These are phyloP conservation scores for Tetracladium setigerum DNA, from an alignment of 495 filamentous ascomycete genomes.

Conservation along the genomic window DNA sequence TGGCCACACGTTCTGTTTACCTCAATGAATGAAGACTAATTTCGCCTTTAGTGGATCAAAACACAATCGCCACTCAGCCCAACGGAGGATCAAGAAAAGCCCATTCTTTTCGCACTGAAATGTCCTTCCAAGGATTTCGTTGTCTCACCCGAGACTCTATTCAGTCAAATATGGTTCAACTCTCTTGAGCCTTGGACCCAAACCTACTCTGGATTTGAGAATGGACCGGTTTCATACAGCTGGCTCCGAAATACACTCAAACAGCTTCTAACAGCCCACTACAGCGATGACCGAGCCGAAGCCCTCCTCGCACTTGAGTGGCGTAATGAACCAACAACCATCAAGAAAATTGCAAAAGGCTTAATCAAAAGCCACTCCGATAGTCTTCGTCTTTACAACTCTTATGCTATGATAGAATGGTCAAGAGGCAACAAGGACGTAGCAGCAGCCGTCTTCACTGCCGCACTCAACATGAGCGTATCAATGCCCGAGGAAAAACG, in stretches of 20 bases:
- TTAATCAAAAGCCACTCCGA: conserved; percentile 61
- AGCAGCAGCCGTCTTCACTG: conserved; percentile 57
- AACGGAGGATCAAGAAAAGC: too few species aligned
- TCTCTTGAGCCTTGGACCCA: conserved; percentile 4
- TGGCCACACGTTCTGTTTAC: too few species aligned
- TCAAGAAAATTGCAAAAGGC: conserved; percentile 63
- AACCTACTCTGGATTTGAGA: not conserved
- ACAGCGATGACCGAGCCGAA: conserved; percentile 52
- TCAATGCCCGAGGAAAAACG: conserved; percentile 24
- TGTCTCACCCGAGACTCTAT: conserved; percentile 9
- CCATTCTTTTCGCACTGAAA: not conserved
- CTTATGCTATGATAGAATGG: conserved; percentile 67
- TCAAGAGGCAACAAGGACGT: conserved; percentile 43
- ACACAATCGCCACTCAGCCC: too few species aligned
- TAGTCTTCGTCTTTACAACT: conserved; percentile 66
- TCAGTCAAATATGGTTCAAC: conserved; percentile 2
- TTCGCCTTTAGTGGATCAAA: too few species aligned
- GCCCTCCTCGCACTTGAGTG: conserved; percentile 67
- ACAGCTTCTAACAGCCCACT: conserved; percentile 36
- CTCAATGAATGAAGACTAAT: too few species aligned
- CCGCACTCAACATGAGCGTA: conserved; percentile 50
- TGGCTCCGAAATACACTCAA: conserved; percentile 34
- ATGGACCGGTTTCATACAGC: conserved; percentile 9
- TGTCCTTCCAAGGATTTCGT: not conserved
- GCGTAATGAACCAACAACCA: conserved; percentile 42